Base-by-base conservation (phyloP, 768 basidiomycete species). In the Tricholoma sp. region DNA sequence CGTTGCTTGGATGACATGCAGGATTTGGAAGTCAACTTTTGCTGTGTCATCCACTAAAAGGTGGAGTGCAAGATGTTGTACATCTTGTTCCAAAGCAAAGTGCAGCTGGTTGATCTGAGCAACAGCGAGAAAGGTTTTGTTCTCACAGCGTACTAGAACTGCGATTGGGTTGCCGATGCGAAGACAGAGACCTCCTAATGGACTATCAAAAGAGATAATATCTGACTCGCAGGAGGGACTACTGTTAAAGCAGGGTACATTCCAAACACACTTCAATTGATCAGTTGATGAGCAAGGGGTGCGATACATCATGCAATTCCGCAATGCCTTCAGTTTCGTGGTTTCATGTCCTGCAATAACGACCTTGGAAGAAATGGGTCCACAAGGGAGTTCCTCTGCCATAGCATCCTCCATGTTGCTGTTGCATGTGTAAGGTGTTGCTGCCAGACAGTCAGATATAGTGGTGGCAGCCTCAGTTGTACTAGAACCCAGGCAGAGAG, bases 191-290 rank as follows among this genome's bases (percentile, higher is more conserved):
- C 14, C 37, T 39, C 37, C 37, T 3, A 39, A 27, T n/a, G 37
- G 1, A 14, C 37, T 39, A 14, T 39, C 37, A 39, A 16, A n/a
- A 12, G 37, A 16, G 14, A 39, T 39, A 12, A 39, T 39, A 3
- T 39, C 24, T 27, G 24, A n/a, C n/a, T n/a, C n/a, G n/a, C n/a
- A n/a, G n/a, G n/a, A n/a, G 61, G 7, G 46, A 58, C 8, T 56
- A 60, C 19, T 11, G 21, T 4, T 5, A 45, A 45, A 45, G 21
- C 43, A 45, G 8, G 21, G 43, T 0, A 45, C 2, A 6, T 45
- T 3, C 21, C 21, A 19, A 45, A 45, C 9, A 22, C 18, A n/a
- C 7, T 45, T 45, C 6, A 22, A 19, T 0, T 19, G 11, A 4
- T 45, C 21, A 0, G 43, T 45, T 12, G 21, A 45, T 3, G 43